Percentiles rank a stretch among this genome's conserved stretches.
These are phyloP conservation scores for Botryotinia narcissicola DNA, from an alignment of 2,329 filamentous ascomycete genomes.

Conservation along the genomic window DNA sequence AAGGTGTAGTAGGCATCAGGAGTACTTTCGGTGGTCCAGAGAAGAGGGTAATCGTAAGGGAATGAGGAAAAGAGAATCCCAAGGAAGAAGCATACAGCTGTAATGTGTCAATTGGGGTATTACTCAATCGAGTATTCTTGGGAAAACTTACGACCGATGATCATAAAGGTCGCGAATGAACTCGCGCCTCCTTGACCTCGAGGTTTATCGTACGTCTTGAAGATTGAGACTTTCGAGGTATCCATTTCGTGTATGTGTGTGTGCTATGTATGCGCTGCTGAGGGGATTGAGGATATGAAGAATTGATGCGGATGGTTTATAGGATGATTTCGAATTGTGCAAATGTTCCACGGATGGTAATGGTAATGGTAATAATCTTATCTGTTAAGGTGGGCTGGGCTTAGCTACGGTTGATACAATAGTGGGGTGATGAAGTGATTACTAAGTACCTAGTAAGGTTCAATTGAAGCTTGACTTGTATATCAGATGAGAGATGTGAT, in stretches of 20 bases:
- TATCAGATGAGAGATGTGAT: neutral
- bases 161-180: constrained; percentile 95
- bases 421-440: constrained; percentile 2
- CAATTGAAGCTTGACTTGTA: neutral
- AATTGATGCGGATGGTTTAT: neutral
- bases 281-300: neutral
- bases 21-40: constrained; percentile 69
- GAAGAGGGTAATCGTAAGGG: constrained; percentile 80
- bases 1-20: constrained; percentile 72
- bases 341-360: neutral
- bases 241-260: constrained; percentile 30
- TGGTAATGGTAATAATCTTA: neutral
- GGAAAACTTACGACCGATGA: constrained; percentile 77
- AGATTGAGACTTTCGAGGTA: constrained; percentile 36
- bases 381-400: neutral
- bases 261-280: neutral
- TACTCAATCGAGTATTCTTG: neutral
- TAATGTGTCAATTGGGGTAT: neutral
- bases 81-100: constrained; percentile 94
- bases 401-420: neutral
- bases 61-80: constrained; percentile 79
- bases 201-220: constrained; percentile 39
- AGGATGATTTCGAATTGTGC: constrained; percentile 9
- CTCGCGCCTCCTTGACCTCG: constrained; percentile 45
- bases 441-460: neutral